Evolutionary conservation across 2,329 filamentous ascomycete species (phyloP).

Genomic region (Dryadomyces quercivorus): DNA sequence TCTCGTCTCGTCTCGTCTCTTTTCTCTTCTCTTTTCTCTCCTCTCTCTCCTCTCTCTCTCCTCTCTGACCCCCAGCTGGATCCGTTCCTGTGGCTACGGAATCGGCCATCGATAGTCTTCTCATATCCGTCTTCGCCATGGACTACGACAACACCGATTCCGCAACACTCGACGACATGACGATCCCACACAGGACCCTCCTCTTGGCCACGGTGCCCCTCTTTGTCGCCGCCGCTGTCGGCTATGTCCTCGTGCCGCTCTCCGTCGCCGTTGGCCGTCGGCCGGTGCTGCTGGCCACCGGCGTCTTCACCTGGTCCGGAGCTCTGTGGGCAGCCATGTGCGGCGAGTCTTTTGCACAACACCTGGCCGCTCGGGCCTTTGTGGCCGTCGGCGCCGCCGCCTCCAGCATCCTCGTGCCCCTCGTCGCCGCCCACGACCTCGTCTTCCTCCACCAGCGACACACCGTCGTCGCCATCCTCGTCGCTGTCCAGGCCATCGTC

Average conservation of each 20-base stretch:
- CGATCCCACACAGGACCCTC: constrained; percentile 16
- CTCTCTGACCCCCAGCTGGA: constrained; percentile 7
- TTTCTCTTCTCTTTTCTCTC: too few species aligned
- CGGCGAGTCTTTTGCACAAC: constrained; percentile 15
- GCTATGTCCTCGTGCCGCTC: constrained; percentile 25
- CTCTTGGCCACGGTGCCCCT: constrained; percentile 21
- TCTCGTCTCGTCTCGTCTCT: too few species aligned
- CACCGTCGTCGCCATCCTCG: constrained; percentile 19
- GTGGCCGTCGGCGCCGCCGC: constrained; percentile 24
- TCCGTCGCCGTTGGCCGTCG: constrained; percentile 24
- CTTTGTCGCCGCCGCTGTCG: constrained; percentile 22
- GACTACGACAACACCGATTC: constrained; percentile 22
- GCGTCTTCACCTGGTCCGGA: constrained; percentile 21
- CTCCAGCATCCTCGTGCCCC: constrained; percentile 23
- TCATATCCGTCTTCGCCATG: constrained; percentile 21
- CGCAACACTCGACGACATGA: constrained; percentile 18
- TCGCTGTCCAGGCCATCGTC: constrained; percentile 18
- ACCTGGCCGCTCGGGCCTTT: constrained; percentile 21
- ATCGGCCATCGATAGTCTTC: constrained; percentile 17
- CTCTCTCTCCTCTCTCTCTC: background rate
- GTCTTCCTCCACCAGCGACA: constrained; percentile 26
- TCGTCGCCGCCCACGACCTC: constrained; percentile 25
- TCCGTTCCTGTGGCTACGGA: constrained; percentile 17
- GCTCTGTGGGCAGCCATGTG: constrained; percentile 24
- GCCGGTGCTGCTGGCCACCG: constrained; percentile 22